Conservation (phyloP, 1,284 basidiomycete species). For the Waitea zeae region DNA sequence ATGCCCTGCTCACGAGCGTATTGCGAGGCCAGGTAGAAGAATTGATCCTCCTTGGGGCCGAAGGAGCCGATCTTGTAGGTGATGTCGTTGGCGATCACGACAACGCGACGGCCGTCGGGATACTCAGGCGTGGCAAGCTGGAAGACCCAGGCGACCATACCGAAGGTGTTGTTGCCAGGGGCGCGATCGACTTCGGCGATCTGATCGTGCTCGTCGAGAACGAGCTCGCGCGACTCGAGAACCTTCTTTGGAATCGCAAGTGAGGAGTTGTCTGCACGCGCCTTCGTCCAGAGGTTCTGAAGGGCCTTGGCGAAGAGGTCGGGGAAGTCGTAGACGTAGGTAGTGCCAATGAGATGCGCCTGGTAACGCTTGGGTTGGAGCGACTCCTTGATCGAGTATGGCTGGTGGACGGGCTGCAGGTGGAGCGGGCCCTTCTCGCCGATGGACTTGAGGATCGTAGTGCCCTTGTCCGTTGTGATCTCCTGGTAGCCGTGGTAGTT, state of each 20-base stretch:
- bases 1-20: slow-evolving; percentile 81
- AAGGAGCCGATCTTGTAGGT: slow-evolving; percentile 99
- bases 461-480: slow-evolving; percentile 89
- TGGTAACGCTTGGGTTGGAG: slow-evolving; percentile 98
- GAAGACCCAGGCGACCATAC: slow-evolving; percentile 98
- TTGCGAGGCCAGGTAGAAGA: slow-evolving; percentile 90
- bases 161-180: slow-evolving; percentile 87
- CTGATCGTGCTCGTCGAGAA: slow-evolving; percentile 87
- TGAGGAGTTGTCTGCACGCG: slow-evolving; percentile 45
- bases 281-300: slow-evolving; percentile 81
- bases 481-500: slow-evolving; percentile 99
- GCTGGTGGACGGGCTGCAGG: slow-evolving; percentile 80
- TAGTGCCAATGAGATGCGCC: slow-evolving; percentile 97
- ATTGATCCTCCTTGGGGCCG: slow-evolving; percentile 89
- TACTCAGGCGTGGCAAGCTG: slow-evolving; percentile 89
- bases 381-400: slow-evolving; percentile 97
- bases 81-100: slow-evolving; percentile 96
- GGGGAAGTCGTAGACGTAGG: slow-evolving; percentile 98
- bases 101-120: slow-evolving; percentile 73
- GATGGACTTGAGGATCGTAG: slow-evolving; percentile 88
- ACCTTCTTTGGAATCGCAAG: slow-evolving; percentile 64
- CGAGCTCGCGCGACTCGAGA: slow-evolving; percentile 76
- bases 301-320: slow-evolving; percentile 96
- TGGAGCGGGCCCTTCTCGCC: slow-evolving; percentile 90
- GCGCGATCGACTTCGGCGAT: slow-evolving; percentile 82